phyloP scores from a whole-genome alignment of 108 stramenopile species.

The Skeletonema grethae region DNA sequence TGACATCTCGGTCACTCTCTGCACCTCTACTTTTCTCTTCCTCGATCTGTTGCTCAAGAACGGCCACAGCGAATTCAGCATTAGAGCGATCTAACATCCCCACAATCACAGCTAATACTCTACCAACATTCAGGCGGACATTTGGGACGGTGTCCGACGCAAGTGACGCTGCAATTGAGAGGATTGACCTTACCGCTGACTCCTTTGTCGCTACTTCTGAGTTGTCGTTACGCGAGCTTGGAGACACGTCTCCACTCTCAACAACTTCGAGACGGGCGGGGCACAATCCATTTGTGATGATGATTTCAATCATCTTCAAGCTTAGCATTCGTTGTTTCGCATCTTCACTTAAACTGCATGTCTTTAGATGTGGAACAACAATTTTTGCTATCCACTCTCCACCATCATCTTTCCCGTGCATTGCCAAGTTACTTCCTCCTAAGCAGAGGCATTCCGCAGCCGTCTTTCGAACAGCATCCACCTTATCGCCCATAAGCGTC shows the following conservation, averaged over 20 bases:
- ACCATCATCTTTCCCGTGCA: slow-evolving; percentile 76
- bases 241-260: slow-evolving; percentile 21
- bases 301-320: slow-evolving; percentile 85
- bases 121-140: slow-evolving; percentile 85
- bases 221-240: slow-evolving; percentile 4
- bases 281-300: slow-evolving; percentile 59
- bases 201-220: slow-evolving; percentile 22
- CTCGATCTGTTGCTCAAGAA: slow-evolving; percentile 70
- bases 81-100: slow-evolving; percentile 69
- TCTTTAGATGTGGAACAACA: slow-evolving; percentile 75
- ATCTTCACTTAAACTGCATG: slow-evolving; percentile 62
- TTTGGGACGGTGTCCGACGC: slow-evolving; percentile 79
- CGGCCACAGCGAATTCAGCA: slow-evolving; percentile 54
- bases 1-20: slow-evolving; percentile 79
- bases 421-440: slow-evolving; percentile 81
- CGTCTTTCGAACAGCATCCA: slow-evolving; percentile 83
- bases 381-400: slow-evolving; percentile 85
- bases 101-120: slow-evolving; percentile 58
- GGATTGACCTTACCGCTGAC: slow-evolving; percentile 64
- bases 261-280: slow-evolving; percentile 10
- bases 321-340: slow-evolving; percentile 79
- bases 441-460: slow-evolving; percentile 87
- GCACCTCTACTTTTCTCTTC: slow-evolving; percentile 54
- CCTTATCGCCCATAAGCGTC: slow-evolving; percentile 74
- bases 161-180: slow-evolving; percentile 68